These are phyloP conservation scores for Epichloe hybrida DNA, from an alignment of 2,329 filamentous ascomycete species.

Conservation along the genomic window DNA sequence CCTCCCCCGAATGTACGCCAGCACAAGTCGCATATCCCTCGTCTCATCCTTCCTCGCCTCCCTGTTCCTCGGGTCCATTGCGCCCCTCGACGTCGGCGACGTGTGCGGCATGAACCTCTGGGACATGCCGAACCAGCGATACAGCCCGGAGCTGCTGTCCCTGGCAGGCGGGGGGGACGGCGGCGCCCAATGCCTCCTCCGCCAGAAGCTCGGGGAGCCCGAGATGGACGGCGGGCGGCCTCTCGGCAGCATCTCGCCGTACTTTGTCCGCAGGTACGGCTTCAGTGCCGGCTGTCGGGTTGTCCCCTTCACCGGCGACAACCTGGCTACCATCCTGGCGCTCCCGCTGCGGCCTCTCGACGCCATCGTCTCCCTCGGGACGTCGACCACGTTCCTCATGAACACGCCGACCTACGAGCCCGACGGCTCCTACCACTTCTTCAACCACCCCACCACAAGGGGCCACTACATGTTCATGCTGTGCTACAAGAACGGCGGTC, in stretches of 20 bases:
- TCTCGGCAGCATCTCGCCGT: conserved; percentile 61
- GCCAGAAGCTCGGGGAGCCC: conserved; percentile 67
- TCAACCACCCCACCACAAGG: conserved; percentile 86
- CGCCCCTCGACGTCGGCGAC: conserved; percentile 86
- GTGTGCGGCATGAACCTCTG: conserved; percentile 95
- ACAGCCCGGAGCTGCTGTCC: conserved; percentile 61
- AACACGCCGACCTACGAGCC: conserved; percentile 84
- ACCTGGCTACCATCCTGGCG: conserved; percentile 86
- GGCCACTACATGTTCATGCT: conserved; percentile 99
- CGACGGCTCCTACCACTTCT: conserved; percentile 87
- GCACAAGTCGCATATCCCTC: conserved; percentile 75
- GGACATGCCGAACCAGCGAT: conserved; percentile 65
- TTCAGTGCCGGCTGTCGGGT: conserved; percentile 65
- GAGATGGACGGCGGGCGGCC: conserved; percentile 66
- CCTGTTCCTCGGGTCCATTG: conserved; percentile 70
- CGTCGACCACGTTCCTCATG: conserved; percentile 96
- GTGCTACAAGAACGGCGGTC: conserved; percentile 96
- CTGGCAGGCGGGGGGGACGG: conserved; percentile 59
- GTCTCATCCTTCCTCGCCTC: conserved; percentile 94
- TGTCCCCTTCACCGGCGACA: conserved; percentile 86
- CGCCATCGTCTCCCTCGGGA: conserved; percentile 88
- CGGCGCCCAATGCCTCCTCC: conserved; percentile 53
- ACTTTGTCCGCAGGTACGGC: conserved; percentile 68
- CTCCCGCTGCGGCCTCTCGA: conserved; percentile 78
- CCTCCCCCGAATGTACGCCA: conserved; percentile 61